phyloP scores from a whole-genome alignment of 371 early-diverging fungal species.

The Nosema muscidifuracis region DNA sequence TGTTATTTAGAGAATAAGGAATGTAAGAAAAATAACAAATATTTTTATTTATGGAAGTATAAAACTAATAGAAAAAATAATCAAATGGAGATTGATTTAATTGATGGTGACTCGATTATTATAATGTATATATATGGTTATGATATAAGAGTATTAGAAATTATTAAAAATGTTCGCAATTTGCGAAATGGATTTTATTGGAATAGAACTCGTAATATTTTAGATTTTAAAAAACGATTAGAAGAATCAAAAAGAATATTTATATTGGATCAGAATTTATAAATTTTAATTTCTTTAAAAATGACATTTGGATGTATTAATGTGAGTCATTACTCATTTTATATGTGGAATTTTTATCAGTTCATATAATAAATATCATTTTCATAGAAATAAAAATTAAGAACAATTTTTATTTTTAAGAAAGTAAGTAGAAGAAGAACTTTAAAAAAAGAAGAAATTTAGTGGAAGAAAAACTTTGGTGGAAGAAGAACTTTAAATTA shows the following conservation, averaged over 20 bases:
- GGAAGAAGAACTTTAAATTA: no score
- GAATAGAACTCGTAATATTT: slow-evolving; percentile 21
- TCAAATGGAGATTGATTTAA: background rate
- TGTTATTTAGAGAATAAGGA: slow-evolving; percentile 32
- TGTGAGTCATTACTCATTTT: background rate
- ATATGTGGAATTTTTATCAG: no score
- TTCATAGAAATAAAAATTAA: no score
- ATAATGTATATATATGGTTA: background rate
- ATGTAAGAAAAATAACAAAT: slow-evolving; percentile 10
- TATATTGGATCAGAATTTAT: slow-evolving; percentile 14
- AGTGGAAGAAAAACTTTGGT: no score
- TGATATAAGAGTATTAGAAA: background rate
- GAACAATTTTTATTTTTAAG: no score
- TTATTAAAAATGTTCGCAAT: background rate
- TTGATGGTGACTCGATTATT: background rate
- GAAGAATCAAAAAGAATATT: background rate
- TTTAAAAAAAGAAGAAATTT: no score
- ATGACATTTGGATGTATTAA: background rate
- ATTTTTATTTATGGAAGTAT: slow-evolving; percentile 20
- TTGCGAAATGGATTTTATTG: slow-evolving; percentile 26
- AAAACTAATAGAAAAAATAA: slow-evolving; percentile 8
- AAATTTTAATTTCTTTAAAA: background rate
- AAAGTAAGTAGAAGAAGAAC: no score
- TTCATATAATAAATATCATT: no score
- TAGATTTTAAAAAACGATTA: slow-evolving; percentile 3